Base-by-base conservation (phyloP, 2,329 filamentous ascomycete species). In the Alternaria gansuensis region DNA sequence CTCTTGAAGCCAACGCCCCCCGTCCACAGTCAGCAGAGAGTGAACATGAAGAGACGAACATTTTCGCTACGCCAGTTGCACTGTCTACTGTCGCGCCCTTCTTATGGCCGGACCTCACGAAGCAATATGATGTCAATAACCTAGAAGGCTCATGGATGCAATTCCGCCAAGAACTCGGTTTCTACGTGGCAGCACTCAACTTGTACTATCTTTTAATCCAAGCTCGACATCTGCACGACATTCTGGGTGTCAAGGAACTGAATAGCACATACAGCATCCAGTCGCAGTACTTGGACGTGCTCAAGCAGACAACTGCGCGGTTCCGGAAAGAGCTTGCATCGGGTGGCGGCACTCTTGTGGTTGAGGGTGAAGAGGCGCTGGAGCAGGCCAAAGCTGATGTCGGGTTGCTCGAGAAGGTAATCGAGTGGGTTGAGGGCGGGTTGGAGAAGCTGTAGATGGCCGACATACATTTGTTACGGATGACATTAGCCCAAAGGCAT, bases 201-300 rank as follows among this genome's bases (percentile, higher is more conserved):
- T 81, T 88, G n/a, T 83, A 87, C 65, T 87, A 85, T 66, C 73
- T 87, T 0, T 75, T 88, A 0, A 74, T 86, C 2, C 80, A 79
- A 1, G 84, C 84, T 0, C 68, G 77, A 11, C 75, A 79, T 14
- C 73, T 87, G 1, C 81, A 83, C 31, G 69, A 78, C 21, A 69
- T 70, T 1, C 74, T 88, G 0, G 80, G 82, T 33, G 78, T 87
- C 2, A 70, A 69, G 5, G 74, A 78, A n/a, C 52, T 83, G 40
- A 79, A 81, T 63, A 72, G 65, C 11, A 73, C 74, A 29, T 74
- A 72, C 21, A 74, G 79, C 37, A 68, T 82, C n/a, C 74, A 77
- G 5, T 74, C 75, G 2, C 75, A 74, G n/a, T 83, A 80, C 54
- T 54, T 82, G 21, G 71, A 71, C 28, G 80, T 81, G n/a, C 59